A percentile compares a stretch with the other conserved stretches of the same genome.
These are phyloP conservation scores for Penicillium nordicum DNA, from an alignment of 2,329 filamentous ascomycete species.

Conservation along the genomic window DNA sequence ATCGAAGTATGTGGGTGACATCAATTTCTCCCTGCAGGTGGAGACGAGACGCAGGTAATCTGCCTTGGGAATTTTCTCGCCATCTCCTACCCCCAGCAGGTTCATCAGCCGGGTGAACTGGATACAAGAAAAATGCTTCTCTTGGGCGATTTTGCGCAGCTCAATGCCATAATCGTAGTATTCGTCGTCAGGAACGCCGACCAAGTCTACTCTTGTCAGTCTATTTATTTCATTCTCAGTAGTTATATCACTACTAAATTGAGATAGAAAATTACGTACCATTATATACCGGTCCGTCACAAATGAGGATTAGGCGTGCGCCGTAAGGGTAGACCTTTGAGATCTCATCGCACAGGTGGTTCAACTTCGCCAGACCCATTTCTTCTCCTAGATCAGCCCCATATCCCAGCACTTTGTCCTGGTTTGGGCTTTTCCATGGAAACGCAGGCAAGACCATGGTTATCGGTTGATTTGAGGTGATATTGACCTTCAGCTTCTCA, in stretches of 20 bases:
- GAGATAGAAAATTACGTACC: not conserved
- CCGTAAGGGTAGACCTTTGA: constrained; percentile 9
- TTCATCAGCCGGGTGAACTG: constrained; percentile 2
- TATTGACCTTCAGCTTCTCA: constrained; percentile 5
- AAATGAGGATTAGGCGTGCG: constrained; percentile 5
- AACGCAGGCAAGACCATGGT: constrained; percentile 10
- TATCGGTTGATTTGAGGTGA: not conserved
- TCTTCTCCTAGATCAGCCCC: constrained; percentile 6
- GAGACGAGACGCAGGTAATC: constrained; percentile 6
- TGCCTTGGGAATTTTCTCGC: constrained; percentile 1
- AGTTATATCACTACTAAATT: not conserved
- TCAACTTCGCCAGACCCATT: constrained; percentile 4
- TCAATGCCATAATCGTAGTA: constrained; percentile 9
- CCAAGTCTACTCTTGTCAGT: constrained; percentile 5
- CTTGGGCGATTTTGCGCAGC: constrained; percentile 1
- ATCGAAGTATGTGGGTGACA: constrained; percentile 6
- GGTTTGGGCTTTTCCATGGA: constrained; percentile 8
- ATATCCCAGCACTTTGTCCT: constrained; percentile 4
- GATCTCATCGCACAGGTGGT: constrained; percentile 9
- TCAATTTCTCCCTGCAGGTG: constrained; percentile 4
- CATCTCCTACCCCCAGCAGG: not conserved
- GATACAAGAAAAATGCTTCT: constrained; percentile 6
- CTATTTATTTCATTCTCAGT: not conserved
- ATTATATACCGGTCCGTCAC: constrained; percentile 8
- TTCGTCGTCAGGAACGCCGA: constrained; percentile 4